These are phyloP conservation scores for Rhinocladiella similis DNA, from an alignment of 2,329 filamentous ascomycete genomes.

Conservation along the genomic window DNA sequence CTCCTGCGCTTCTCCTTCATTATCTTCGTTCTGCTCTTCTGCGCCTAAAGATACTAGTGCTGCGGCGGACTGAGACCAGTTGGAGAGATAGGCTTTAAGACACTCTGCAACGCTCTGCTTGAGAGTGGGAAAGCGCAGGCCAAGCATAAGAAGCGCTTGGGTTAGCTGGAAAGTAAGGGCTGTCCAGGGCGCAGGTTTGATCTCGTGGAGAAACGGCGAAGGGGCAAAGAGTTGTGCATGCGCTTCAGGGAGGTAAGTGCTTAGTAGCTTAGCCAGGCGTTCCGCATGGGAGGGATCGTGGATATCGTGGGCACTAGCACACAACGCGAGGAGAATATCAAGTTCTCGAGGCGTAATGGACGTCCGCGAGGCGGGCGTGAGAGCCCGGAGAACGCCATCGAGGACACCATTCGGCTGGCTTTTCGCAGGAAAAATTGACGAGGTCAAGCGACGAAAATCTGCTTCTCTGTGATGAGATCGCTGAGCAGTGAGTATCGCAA, in stretches of 20 bases:
- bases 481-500: slow-evolving; percentile 44
- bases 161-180: slow-evolving; percentile 76
- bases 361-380: slow-evolving; percentile 39
- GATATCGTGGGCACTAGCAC: slow-evolving; percentile 80
- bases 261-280: slow-evolving; percentile 74
- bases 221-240: slow-evolving; percentile 74
- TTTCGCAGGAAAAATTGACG: slow-evolving; percentile 32
- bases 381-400: slow-evolving; percentile 39
- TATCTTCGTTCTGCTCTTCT: slow-evolving; percentile 55
- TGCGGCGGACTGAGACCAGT: slow-evolving; percentile 65
- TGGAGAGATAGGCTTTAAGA: slow-evolving; percentile 70
- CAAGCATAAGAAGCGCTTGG: slow-evolving; percentile 77
- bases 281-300: slow-evolving; percentile 71
- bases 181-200: slow-evolving; percentile 89
- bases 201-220: slow-evolving; percentile 78
- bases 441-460: slow-evolving; percentile 39
- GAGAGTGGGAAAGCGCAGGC: slow-evolving; percentile 68
- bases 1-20: slow-evolving; percentile 57
- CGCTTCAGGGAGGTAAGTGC: slow-evolving; percentile 82
- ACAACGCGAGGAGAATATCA: slow-evolving; percentile 86
- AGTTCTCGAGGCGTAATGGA: slow-evolving; percentile 75
- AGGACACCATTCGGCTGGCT: slow-evolving; percentile 33
- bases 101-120: slow-evolving; percentile 65
- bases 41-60: slow-evolving; percentile 56
- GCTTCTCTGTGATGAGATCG: slow-evolving; percentile 30